Evolutionary conservation across 2,329 filamentous ascomycete species (phyloP), one percentile per base, ranked within the genome.

Genomic region (Penicillium crustosum): DNA sequence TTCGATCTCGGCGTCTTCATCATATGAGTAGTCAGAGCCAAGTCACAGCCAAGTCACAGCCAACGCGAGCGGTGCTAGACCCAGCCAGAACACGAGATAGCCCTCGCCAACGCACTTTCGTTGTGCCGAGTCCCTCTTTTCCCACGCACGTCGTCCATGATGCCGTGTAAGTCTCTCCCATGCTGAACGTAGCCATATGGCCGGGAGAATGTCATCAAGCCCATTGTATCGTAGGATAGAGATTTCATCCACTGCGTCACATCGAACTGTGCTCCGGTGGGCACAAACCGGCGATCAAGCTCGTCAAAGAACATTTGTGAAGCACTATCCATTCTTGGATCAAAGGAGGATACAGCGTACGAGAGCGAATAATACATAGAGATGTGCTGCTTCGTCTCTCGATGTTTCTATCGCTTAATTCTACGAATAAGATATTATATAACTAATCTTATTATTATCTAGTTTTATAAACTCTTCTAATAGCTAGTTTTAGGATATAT

Each of bases 191-290:
- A 72, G 1, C 70, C 68, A 52, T 68, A 69, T 9, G 65, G 54
- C 45, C 66, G 65, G 0, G 70, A 70, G 36, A 73, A 73, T 0
- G 66, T 70, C 55, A 73, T 43, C 3, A 62, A 66, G 0, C 68
- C 66, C 62, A 76, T 72, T 0, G 71, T 67, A 44, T 76, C 73
- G 35, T 71, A 75, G 2, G 73, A 69, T 54, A 71, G 75, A 29
- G 57, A 70, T 43, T 75, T 67, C 35, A 74, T 44, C 66, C 69
- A 75, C 3, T 67, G 31, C 0, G 54, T 67, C 3, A 74, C 49
- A 36, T 69, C 65, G 42, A 66, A 19, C 36, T 49, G 10, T 13
- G 21, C 41, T 10, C 29, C 53, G n/a, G 23, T 49, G n/a, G 42
- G 35, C 25, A 42, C 53, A 43, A 60, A 66, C 9, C 62, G 53